Evolutionary conservation across 225 moss, liverwort and hornwort genomes (phyloP), one percentile per base, ranked within the genome.

Genomic region (Physcomitrium patens): DNA sequence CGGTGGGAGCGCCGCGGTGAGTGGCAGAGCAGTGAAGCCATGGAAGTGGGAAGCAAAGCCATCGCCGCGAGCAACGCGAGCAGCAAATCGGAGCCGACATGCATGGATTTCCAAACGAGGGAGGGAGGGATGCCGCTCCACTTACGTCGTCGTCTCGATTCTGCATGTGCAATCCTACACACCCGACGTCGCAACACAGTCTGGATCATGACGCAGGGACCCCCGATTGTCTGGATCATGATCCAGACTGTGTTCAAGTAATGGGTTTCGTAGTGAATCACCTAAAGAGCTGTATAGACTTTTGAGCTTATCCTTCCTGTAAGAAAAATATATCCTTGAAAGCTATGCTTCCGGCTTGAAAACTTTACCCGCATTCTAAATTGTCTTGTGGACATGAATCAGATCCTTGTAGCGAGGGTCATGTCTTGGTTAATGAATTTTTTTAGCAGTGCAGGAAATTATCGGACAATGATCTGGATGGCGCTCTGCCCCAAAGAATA

Each of bases 381-480:
- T 16, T 0, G 19, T 16, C 20, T 57, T 65, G 8, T 23, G 65
- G 19, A 46, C 20, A 7, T 23, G 46, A 65, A 46, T 44, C 13
- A 43, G 9, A 18, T n/a, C 19, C 12, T 19, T 20, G 24, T 45
- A 18, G 43, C 42, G 13, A 67, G 73, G 27, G 19, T 67, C 65
- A 43, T 19, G 45, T 20, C 14, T 3, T 23, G 20, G 44, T 22
- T 53, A 66, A 56, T 37, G 53, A 8, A 22, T 26, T 52, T n/a
- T 78, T 65, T 56, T 71, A 55, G 20, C 49, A 55, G 8, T 61
- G 45, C 70, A 84, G 80, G 37, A 59, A 80, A 41, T 14, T 84
- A 11, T 74, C 80, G 13, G 41, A 66, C 49, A 84, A 84, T 49
- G 60, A 65, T 77, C 61, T 84, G 28, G 84, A 77, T 77, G 80